Evolutionary conservation across 257 asterid genomes (phyloP), one percentile per base, ranked within the genome.

Genomic region (Euphrasia confusa): DNA sequence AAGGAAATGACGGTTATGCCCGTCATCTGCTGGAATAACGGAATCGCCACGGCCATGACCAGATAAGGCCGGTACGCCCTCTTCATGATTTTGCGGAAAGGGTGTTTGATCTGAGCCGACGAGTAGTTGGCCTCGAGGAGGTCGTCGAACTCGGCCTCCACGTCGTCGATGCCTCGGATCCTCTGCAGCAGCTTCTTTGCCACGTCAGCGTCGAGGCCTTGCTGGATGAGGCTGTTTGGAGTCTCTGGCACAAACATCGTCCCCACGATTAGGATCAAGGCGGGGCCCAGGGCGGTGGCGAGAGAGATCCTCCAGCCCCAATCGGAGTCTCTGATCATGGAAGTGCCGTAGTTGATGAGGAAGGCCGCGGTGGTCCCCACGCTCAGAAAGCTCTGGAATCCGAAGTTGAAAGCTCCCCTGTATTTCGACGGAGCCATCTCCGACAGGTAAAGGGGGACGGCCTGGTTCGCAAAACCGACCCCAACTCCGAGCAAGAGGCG

Each of bases 251-350:
- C 66, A 58, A 77, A 70, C 0, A 73, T 14, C 6, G 63, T 55
- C 0, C 81, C 78, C 0, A 63, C 0, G 10, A 60, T 66, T 12
- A 77, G 68, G 37, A 70, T 40, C 6, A 63, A 17, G 10, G 78
- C 74, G 0, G 79, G 79, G 37, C 60, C 71, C 1, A 61, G 72
- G 2, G 82, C 82, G 35, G 68, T 44, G 5, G 76, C 73, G 7
- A 77, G 12, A 2, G 82, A 77, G 8, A 77, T 13, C 35, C 82
- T 58, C 82, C 82, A 77, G 3, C 79, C 79, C 68, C 65, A 69
- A 0, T 68, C 76, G 1, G 48, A 63, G 0, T 2, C 27, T n/a
- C n/a, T n/a, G 27, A 77, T 72, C 56, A 30, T 69, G n/a, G 57
- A 58, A 1, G 81, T 77, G 37, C 48, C 74, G 35, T 60, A 77